Percentiles rank a stretch among this genome's conserved stretches.
Evolutionary conservation across 768 basidiomycete genomes (phyloP).

Genomic region (Collybiopsis luxurians): DNA sequence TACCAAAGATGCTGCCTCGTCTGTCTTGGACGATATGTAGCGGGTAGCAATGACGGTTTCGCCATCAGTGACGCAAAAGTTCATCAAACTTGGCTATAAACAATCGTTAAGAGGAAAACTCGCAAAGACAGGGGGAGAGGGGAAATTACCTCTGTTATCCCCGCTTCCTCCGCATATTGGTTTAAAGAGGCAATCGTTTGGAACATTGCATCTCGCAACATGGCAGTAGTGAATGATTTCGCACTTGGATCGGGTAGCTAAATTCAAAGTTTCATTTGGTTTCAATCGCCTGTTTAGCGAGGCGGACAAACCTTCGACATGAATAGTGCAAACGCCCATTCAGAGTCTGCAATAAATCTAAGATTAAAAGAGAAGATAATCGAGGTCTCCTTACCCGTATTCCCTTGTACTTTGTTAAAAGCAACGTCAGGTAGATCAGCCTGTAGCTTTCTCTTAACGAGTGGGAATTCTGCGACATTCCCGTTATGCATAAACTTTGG

Average conservation of each 20-base stretch:
- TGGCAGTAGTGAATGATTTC: conserved; percentile 64
- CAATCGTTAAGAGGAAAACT: not conserved
- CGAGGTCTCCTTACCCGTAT: conserved; percentile 62
- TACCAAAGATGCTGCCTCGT: conserved; percentile 91
- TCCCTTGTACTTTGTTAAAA: conserved; percentile 86
- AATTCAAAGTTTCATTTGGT: conserved; percentile 6
- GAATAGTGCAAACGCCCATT: conserved; percentile 95
- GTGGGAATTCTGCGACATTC: conserved; percentile 79
- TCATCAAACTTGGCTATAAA: conserved; percentile 80
- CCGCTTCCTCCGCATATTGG: conserved; percentile 65
- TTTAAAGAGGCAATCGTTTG: conserved; percentile 85
- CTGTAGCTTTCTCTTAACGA: conserved; percentile 82
- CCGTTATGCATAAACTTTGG: conserved; percentile 96
- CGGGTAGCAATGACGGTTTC: conserved; percentile 91
- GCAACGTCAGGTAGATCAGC: conserved; percentile 74
- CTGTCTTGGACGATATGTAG: conserved; percentile 88
- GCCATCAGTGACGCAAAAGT: conserved; percentile 96
- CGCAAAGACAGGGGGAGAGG: conserved; percentile 1
- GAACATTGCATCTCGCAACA: conserved; percentile 82
- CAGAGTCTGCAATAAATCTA: conserved; percentile 61
- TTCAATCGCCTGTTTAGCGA: not conserved
- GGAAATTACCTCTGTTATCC: conserved; percentile 70
- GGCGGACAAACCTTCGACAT: conserved; percentile 61
- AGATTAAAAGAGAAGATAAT: conserved; percentile 2
- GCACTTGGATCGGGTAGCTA: conserved; percentile 83